Evolutionary conservation across 768 basidiomycete genomes (phyloP), one percentile per base, ranked within the genome.

Genomic region (Mycena indigotica): DNA sequence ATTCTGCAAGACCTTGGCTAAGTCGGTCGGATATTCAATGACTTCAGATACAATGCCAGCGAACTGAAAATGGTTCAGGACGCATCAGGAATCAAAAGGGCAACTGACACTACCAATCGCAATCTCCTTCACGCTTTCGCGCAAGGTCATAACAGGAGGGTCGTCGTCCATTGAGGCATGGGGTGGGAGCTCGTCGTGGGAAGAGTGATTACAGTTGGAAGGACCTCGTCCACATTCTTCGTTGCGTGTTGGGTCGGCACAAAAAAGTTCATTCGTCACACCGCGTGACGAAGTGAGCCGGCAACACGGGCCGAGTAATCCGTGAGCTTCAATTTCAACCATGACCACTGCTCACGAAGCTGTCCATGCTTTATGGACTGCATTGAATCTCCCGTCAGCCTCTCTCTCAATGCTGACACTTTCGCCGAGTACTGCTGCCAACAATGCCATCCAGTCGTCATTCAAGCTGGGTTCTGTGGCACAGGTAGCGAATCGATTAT

Each of bases 1-100:
- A n/a, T n/a, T n/a, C n/a, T n/a, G n/a, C n/a, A n/a, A n/a, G 57
- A 97, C 95, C 76, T 97, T 98, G 55, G 93, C 89, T 30, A 98
- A 83, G 73, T 98, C 95, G 67, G 96, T 94, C 1, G 96, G 96
- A 69, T 97, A 93, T 75, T 96, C 95, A 61, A 97, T 87, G 16
- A 94, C 77, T 64, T 81, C 79, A 10, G 94, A 88, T 8, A 83
- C 77, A 78, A 96, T 93, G 24, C 95, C 95, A 54, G 95, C 92
- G 54, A 85, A 73, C 92, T 93, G 24, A 19, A 21, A 55, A 38
- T 28, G 25, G 35, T 13, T 48, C 30, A 41, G 45, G 29, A 52
- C 30, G 44, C 16, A 53, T 58, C n/a, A 23, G 15, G n/a, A 24
- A 52, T 55, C 5, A 8, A 50, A 41, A 30, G n/a, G 16, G 44